Base-by-base conservation (phyloP, 257 asterid species). In the Linaria vulgaris region DNA sequence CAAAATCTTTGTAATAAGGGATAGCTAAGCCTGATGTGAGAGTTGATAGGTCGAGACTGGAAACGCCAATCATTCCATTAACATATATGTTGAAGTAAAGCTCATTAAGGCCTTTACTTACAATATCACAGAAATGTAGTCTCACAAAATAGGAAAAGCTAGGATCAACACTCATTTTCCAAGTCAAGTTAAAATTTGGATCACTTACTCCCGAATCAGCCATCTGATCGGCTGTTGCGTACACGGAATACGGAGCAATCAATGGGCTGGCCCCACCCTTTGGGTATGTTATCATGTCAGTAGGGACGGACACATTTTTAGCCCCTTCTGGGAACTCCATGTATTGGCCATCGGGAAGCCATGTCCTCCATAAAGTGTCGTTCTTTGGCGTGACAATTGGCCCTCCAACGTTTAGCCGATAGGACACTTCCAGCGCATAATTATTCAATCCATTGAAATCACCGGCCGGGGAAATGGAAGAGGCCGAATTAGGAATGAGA, bases 51-150 rank as follows among this genome's bases (percentile, higher is more conserved):
- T 92, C 99, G 37, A 92, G 81, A 69, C 77, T 75, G 0, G 94
- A 82, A 12, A 74, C 84, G 3, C 78, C 97, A 0, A 53, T 23
- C 9, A 79, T 27, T 11, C 78, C 88, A 20, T 92, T 92, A 37
- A 92, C 19, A 61, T 92, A 92, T 4, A 92, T 85, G 55, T 89
- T 87, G 81, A 92, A 92, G 83, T 89, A 89, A 10, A 92, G 88
- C 94, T 92, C 90, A 37, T 89, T 82, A 0, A 84, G 71, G 8
- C 74, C 87, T 19, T 56, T 79, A 61, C 99, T 89, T 45, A 83
- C 85, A 15, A 89, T 92, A 14, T 92, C 99, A 39, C 99, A 92
- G 44, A 92, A 92, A 63, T 89, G 99, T 51, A 89, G 71, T 15
- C 97, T 80, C 30, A 92, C 78, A 52, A 83, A 49, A 65, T 92